phyloP scores from a whole-genome alignment of 1,139 yeast species.

The Yamadazyma friedrichii region DNA sequence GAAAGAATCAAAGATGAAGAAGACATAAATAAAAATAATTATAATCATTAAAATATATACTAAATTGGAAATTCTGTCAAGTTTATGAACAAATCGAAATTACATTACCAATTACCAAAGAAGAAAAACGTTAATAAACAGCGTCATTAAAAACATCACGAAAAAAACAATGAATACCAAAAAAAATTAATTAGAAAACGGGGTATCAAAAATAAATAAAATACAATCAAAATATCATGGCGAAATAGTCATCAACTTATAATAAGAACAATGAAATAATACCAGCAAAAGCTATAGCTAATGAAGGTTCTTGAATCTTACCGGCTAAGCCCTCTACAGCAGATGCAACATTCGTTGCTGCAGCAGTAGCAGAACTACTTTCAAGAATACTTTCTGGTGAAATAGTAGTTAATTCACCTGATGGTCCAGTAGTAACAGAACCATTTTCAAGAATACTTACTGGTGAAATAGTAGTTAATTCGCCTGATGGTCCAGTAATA shows the following conservation, averaged over 20 bases:
- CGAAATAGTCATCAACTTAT: background rate
- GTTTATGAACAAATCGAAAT: background rate
- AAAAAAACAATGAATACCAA: background rate
- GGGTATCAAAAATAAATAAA: background rate
- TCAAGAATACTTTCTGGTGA: background rate
- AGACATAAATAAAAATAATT: too few relatives aligned
- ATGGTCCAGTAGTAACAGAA: constrained; percentile 1
- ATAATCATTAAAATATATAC: too few relatives aligned
- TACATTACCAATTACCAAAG: background rate
- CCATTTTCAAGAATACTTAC: background rate
- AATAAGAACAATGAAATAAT: constrained; percentile 4
- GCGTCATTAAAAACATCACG: too few relatives aligned
- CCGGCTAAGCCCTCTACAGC: constrained; percentile 1
- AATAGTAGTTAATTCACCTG: constrained; percentile 1
- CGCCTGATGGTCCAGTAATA: background rate
- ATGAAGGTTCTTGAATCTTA: background rate
- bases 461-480: background rate
- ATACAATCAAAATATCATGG: background rate
- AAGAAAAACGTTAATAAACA: background rate
- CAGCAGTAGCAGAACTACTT: background rate
- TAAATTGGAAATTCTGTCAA: background rate
- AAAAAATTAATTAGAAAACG: background rate
- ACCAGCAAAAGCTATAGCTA: constrained; percentile 1
- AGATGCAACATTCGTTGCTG: background rate
- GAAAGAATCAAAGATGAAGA: too few relatives aligned